Conservation (phyloP, 2,329 filamentous ascomycete species). For the Penicillium sp. region DNA sequence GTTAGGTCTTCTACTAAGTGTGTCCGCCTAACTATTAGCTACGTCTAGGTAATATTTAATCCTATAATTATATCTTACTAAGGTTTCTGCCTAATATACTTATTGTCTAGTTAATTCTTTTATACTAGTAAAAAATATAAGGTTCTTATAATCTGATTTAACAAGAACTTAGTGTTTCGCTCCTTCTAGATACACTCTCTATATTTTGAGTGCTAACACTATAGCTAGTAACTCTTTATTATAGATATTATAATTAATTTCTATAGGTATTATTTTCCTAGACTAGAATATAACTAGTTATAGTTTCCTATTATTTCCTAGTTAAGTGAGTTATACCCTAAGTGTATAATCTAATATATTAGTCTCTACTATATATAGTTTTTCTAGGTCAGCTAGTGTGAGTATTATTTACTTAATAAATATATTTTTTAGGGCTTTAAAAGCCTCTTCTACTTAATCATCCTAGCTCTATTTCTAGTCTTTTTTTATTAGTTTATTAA, state of each 20-base stretch:
- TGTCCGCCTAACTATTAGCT: not conserved
- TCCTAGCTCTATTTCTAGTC: not conserved
- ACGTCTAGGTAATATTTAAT: not conserved
- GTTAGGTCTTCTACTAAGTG: not conserved
- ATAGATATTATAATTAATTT: not conserved
- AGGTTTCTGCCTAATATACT: not conserved
- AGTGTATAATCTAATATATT: not conserved
- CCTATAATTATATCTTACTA: not conserved
- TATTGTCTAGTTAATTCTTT: not conserved
- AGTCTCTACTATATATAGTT: not conserved
- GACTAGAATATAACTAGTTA: not conserved
- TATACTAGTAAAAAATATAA: not conserved
- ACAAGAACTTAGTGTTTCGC: not conserved
- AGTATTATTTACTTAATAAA: not conserved
- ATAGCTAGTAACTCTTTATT: not conserved
- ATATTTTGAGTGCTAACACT: not conserved
- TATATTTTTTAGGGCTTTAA: not conserved
- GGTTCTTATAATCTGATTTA: conserved; percentile 7
- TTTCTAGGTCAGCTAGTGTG: not conserved
- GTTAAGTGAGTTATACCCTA: not conserved
- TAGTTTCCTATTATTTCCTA: not conserved
- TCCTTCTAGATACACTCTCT: conserved; percentile 3
- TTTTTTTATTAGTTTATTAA: not conserved
- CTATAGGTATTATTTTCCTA: not conserved
- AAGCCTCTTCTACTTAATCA: not conserved